Base-by-base conservation (phyloP, 108 stramenopile genomes). In the Bacterosira constricta region DNA sequence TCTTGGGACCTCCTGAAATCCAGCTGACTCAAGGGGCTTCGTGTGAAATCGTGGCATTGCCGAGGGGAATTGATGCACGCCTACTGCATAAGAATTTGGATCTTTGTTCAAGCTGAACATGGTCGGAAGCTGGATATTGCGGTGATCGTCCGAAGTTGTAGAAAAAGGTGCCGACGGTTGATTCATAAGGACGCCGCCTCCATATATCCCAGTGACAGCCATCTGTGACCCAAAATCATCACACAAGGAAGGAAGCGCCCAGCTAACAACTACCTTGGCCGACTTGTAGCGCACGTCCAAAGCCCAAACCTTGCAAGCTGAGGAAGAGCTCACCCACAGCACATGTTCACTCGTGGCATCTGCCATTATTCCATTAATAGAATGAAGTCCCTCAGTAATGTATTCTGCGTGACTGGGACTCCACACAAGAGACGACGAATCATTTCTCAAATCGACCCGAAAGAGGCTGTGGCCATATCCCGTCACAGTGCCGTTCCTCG, bases 351-450 rank as follows among this genome's bases (percentile, higher is more conserved):
- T 63, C 2, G 53, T 32, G 60, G 69, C 67, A 67, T 94, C 87
- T 17, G 80, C 61, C 27, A 63, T 64, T 39, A 94, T 78, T 17
- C 78, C 75, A 63, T 59, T 80, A 13, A 94, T 85, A 9, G 88
- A 88, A 71, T 88, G 87, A n/a, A 87, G 42, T 13, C 90, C 88
- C 44, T 91, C 92, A 2, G 80, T 58, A 4, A 76, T 36, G 61
- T 78, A 82, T 47, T 89, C 86, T 66, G 85, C 80, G 12, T 84
- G 81, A 83, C 88, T 88, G 30, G 92, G 92, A 75, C 88, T 91
- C 89, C 89, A 94, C 45, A 83, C 82, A 71, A 83, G 84, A 20
- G 54, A 53, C 37, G 80, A 87, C 15, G 83, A 64, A 29, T 77
- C 66, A 59, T 88, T 72, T 38, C 89, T 73, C 52, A 91, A 67